Evolutionary conservation across 805 yeast species (phyloP), one percentile per base, ranked within the genome.

Genomic region (Pichia californica): DNA sequence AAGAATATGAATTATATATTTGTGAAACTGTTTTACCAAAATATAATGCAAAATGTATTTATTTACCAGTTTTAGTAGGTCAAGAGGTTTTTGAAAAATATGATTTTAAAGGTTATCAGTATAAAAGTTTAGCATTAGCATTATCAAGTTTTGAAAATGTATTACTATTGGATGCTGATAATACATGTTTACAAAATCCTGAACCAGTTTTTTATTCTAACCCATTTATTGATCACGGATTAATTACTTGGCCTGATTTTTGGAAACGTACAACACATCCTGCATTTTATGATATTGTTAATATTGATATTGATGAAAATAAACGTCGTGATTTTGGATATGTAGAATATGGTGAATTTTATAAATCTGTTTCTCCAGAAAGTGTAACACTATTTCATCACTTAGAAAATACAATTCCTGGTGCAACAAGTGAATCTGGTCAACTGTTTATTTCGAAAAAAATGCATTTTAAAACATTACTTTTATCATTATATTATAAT

Each of bases 201-300:
- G 64, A 61, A n/a, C 6, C 19, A 1, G 36, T 61, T 18, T 61
- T 63, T 26, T 39, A 49, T 3, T 43, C 54, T 6, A 69, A 71
- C 32, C 75, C 81, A 6, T 80, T 69, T 55, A 43, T 48, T 14
- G 58, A 67, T 8, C 57, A 64, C 20, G 86, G 86, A 1, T 58
- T 81, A 53, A 67, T 81, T 23, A 64, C 74, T 4, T 81, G 87
- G 87, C 87, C 87, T 2, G 86, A 79, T 57, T 75, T 76, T 47
- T 81, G 86, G 85, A 69, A 72, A 52, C 68, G 87, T 45, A 73
- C 82, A 4, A 77, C 85, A 0, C 67, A 79, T 4, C 85, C 87
- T 4, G 58, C 62, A 32, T 78, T 70, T 50, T 81, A 78, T 56
- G 63, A 71, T n/a, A 52, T 53, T 38, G 74, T 83, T 11, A 64